These are phyloP conservation scores for Penicillium aurantiogriseum DNA, from an alignment of 2,329 filamentous ascomycete genomes.

Conservation along the genomic window DNA sequence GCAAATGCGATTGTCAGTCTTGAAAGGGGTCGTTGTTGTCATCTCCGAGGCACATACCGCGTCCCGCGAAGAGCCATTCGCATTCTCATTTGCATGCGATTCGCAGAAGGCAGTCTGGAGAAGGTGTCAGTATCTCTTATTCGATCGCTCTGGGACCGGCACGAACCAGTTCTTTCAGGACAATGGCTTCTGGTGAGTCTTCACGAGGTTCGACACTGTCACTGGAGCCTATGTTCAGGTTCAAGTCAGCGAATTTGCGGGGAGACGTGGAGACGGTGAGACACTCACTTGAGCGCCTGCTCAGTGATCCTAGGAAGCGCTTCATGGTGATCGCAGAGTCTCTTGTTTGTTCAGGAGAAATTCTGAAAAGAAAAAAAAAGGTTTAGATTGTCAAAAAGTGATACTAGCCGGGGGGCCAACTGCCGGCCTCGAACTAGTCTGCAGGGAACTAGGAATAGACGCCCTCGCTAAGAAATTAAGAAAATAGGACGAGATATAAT, in stretches of 20 bases:
- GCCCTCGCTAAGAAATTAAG: not conserved
- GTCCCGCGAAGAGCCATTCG: constrained; percentile 49
- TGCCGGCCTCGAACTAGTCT: not conserved
- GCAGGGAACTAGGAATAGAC: not conserved
- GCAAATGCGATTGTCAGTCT: constrained; percentile 3
- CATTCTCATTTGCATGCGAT: constrained; percentile 48
- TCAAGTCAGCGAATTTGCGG: constrained; percentile 5
- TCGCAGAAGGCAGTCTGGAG: constrained; percentile 76
- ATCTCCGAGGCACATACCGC: constrained; percentile 42
- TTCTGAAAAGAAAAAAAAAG: not conserved
- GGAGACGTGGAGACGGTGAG: constrained; percentile 8
- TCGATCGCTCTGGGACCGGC: not conserved
- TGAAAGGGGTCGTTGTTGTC: not conserved
- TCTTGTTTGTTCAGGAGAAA: not conserved
- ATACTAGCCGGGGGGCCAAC: constrained; percentile 1
- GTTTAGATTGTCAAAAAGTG: not conserved
- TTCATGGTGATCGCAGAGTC: constrained; percentile 30
- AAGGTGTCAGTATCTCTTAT: constrained; percentile 5
- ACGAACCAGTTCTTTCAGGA: constrained; percentile 45
- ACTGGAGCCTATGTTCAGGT: constrained; percentile 21
- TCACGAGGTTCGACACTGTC: constrained; percentile 28
- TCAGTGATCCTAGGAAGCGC: constrained; percentile 36
- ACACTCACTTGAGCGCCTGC: constrained; percentile 33
- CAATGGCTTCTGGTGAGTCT: constrained; percentile 41
- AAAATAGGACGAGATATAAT: not conserved